Evolutionary conservation across 768 basidiomycete genomes (phyloP), one percentile per base, ranked within the genome.

Genomic region (Boletus edulis): DNA sequence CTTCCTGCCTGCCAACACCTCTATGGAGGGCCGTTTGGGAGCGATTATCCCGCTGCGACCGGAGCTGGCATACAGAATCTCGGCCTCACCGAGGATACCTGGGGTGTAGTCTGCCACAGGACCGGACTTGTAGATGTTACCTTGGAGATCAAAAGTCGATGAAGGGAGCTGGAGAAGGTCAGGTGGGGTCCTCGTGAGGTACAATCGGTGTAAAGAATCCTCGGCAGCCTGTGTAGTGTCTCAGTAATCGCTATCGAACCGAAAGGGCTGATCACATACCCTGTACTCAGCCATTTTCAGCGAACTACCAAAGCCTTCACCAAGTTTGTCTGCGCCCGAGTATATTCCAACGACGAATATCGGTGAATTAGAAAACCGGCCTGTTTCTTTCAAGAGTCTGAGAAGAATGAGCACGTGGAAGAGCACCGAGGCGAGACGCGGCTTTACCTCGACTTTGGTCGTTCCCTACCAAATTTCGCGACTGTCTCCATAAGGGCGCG

Each of bases 341-440:
- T 83, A 98, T 55, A 97, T 88, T 17, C 94, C 97, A n/a, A 96
- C 88, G n/a, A 97, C 89, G 70, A 89, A 99, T 38, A 95, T 81
- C 1, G 97, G 95, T 4, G 93, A 87, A 62, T 91, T 90, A 1
- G 92, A 89, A 61, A 85, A 85, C 44, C 94, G 87, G 66, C 97
- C 97, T 0, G 94, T 94, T 71, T 98, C 95, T 66, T 89, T 93
- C 55, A 99, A 75, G 51, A 99, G 72, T 68, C 94, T 94, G 55
- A 34, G 15, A 45, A 24, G 15, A 18, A 3, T 58, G 40, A 60
- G 49, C 4, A 13, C 22, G 5, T 7, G 20, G 17, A 20, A 12
- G 5, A 1, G 20, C 3, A 12, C 12, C 20, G 1, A 11, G 27
- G 11, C 5, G n/a, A 22, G 34, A 50, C 14, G 22, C 5, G 22